Base-by-base conservation (phyloP, 1,284 basidiomycete genomes). In the Apiotrichum akiyoshidainum region DNA sequence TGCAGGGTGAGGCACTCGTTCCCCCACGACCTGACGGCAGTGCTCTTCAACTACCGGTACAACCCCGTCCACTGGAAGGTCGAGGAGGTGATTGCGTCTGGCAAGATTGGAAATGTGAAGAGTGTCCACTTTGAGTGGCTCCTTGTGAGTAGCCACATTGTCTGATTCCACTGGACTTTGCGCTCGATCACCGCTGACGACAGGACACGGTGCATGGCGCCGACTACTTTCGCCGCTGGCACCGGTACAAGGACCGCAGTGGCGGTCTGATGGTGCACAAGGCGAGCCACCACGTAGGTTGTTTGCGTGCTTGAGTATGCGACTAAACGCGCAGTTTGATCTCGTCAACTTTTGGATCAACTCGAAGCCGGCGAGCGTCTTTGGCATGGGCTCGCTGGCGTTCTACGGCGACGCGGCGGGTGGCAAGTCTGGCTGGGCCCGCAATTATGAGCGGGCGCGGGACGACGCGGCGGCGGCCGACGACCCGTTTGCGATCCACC, bases 61-160 rank as follows among this genome's bases (percentile, higher is more conserved):
- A 83, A 84, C 66, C 83, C 82, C 12, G 80, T 82, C 6, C 82
- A 83, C 63, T 82, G 83, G 71, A 79, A 82, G 52, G 80, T 84
- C 34, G 82, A 83, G 63, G 76, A 82, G 50, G 78, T 81, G 8
- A 75, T 84, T 46, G 75, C 81, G 1, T 68, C 78, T n/a, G 82
- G 82, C 12, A 79, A 79, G 65, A 83, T 84, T 37, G 82, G 83
- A 1, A 76, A 80, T 63, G 81, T 83, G 59, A 76, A 83, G 56
- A 82, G 81, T 14, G 81, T 84, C 16, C 82, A 84, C 68, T 83
- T 84, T 59, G 82, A 84, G 69, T 84, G 83, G 82, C 71, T 83
- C 13, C 76, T 83, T 16, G 70, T 71, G 57, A 59, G 68, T 64
- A 13, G 5, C 78, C 55, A 76, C 4, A 17, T 31, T 39, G 31